These are phyloP conservation scores for Mycosphaerella sp. DNA, from an alignment of 2,329 filamentous ascomycete genomes.

Conservation along the genomic window DNA sequence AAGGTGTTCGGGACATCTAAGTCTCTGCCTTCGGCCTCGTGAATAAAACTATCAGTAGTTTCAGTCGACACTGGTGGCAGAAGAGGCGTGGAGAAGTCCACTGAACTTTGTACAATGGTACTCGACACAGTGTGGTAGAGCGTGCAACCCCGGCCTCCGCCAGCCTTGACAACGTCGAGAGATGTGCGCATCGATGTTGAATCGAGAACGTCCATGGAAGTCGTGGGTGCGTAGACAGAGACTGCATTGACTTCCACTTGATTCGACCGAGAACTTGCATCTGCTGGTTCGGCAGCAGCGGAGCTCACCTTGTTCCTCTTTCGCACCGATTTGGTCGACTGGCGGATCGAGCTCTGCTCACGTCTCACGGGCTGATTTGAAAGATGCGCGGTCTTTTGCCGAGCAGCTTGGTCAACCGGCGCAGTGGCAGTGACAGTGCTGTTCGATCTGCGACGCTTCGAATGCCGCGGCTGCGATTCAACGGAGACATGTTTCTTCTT, in stretches of 20 bases:
- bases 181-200: constrained; percentile 20
- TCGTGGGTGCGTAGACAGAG: constrained; percentile 14
- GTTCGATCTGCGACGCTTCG: constrained; percentile 15
- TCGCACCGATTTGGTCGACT: not conserved
- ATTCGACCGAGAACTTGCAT: not conserved
- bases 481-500: constrained; percentile 15
- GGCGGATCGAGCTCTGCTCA: not conserved
- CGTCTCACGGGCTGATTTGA: not conserved
- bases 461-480: not conserved
- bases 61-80: not conserved
- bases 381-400: not conserved
- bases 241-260: constrained; percentile 3
- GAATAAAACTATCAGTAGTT: not conserved
- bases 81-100: not conserved
- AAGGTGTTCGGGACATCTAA: not conserved
- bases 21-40: not conserved
- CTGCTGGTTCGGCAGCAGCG: not conserved
- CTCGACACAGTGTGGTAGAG: constrained; percentile 12
- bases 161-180: constrained; percentile 13
- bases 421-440: not conserved
- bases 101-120: not conserved
- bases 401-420: not conserved
- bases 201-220: constrained; percentile 21
- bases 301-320: constrained; percentile 4
- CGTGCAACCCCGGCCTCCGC: constrained; percentile 12